These are phyloP conservation scores for Monosporascus sp. DNA, from an alignment of 2,329 filamentous ascomycete species.

Conservation along the genomic window DNA sequence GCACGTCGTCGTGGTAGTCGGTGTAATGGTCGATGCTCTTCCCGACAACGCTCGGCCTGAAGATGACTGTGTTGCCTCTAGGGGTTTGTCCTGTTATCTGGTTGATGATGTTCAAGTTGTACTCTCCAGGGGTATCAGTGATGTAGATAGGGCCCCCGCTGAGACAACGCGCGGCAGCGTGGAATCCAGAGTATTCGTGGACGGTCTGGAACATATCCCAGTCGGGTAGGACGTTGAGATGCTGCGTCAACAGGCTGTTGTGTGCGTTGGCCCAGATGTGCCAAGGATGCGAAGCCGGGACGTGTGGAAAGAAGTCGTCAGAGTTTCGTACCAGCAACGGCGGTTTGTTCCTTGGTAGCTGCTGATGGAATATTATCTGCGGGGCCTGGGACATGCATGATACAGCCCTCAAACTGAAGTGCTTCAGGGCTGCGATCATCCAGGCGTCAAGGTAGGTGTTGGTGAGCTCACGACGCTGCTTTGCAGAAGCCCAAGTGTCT, in stretches of 20 bases:
- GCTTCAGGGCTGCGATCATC: constrained; percentile 69
- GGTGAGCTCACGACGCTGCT: constrained; percentile 66
- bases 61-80: constrained; percentile 69
- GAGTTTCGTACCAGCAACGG: constrained; percentile 77
- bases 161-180: constrained; percentile 84
- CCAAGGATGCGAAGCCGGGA: constrained; percentile 81
- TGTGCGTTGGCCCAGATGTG: constrained; percentile 94
- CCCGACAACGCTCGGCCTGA: constrained; percentile 72
- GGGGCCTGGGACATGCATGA: constrained; percentile 95
- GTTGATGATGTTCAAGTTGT: constrained; percentile 68
- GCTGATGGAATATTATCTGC: constrained; percentile 78
- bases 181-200: constrained; percentile 70
- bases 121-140: constrained; percentile 80
- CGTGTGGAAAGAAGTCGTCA: constrained; percentile 85
- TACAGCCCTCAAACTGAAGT: constrained; percentile 75
- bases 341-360: constrained; percentile 71
- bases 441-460: constrained; percentile 80
- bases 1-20: constrained; percentile 64
- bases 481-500: constrained; percentile 66
- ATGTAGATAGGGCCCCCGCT: constrained; percentile 93
- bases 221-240: constrained; percentile 83
- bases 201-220: constrained; percentile 68
- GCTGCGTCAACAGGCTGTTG: constrained; percentile 75
- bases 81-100: constrained; percentile 77
- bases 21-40: constrained; percentile 70